Base-by-base conservation (phyloP, 345 rosid species). In the Erucastrum elatum region DNA sequence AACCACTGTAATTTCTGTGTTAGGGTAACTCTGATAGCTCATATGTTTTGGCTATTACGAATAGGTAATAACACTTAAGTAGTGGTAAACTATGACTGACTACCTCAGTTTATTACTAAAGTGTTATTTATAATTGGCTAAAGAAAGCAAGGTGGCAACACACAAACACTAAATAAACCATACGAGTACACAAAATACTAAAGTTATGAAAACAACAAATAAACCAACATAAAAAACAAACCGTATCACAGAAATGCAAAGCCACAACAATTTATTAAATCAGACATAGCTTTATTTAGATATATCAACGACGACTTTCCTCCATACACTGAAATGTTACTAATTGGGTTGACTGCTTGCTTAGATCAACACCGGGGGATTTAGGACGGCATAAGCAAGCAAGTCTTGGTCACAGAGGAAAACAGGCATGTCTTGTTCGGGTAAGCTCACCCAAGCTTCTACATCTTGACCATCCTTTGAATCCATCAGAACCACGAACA, bases 391-490 rank as follows among this genome's bases (percentile, higher is more conserved):
- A 64, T 34, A 64, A 34, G 29, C 11, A 34, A 34, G 68, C 68
- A 64, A 64, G 68, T 64, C 68, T 64, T 16, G 27, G 2, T 64
- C 68, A 64, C 68, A 9, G 8, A 64, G 8, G n/a, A 64, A 64
- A 10, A 9, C 49, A 4, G 2, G 12, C 26, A 34, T 64, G 68
- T 64, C 49, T 15, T 64, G 49, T 34, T 34, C 39, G 7, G 68
- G 68, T 35, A 64, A 16, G 68, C 68, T n/a, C 3, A 64, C 68
- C 68, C 68, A 64, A 64, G 49, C 68, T 64, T 64, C 68, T 8
- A 64, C 68, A 64, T 64, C 68, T 35, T 64, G 13, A 64, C 68
- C 49, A 16, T 34, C 46, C n/a, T 16, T 64, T 8, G 68, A 64
- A 64, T 64, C 68, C 13, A 34, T 64, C 41, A 64, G 10, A 17